Evolutionary conservation across 306 rosid genomes (phyloP).

Genomic region (Gleditsia sinensis): DNA sequence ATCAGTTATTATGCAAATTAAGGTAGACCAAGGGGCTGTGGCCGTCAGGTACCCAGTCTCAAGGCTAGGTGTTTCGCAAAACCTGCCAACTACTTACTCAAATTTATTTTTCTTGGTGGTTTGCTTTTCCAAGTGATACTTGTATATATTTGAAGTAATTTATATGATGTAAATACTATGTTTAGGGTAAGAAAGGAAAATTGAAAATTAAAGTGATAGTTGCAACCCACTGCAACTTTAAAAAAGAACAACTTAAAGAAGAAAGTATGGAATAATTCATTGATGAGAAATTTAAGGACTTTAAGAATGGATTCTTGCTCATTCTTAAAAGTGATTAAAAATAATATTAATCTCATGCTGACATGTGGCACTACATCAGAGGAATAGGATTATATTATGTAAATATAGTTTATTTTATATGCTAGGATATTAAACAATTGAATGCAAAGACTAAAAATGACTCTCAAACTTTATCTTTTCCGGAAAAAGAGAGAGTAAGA

Average conservation of each 20-base stretch:
- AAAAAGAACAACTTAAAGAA: not conserved
- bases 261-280: not conserved
- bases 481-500: not conserved
- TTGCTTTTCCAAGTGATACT: not conserved
- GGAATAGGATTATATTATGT: not conserved
- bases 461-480: not conserved
- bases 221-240: not conserved
- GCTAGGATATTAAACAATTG: constrained; percentile 6
- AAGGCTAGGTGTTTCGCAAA: not conserved
- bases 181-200: not conserved
- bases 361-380: not conserved
- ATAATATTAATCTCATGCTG: not conserved
- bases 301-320: constrained; percentile 1
- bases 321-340: constrained; percentile 5
- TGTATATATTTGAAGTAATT: not conserved
- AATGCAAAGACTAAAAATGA: not conserved
- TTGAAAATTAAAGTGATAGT: not conserved
- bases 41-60: not conserved
- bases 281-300: not conserved
- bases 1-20: not conserved
- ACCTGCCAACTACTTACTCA: not conserved
- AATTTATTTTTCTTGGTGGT: not conserved
- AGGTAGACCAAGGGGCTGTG: not conserved
- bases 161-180: not conserved
- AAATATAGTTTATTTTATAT: constrained; percentile 24